Base-by-base conservation (phyloP, 148 eudicot species). In the Silene conica region DNA sequence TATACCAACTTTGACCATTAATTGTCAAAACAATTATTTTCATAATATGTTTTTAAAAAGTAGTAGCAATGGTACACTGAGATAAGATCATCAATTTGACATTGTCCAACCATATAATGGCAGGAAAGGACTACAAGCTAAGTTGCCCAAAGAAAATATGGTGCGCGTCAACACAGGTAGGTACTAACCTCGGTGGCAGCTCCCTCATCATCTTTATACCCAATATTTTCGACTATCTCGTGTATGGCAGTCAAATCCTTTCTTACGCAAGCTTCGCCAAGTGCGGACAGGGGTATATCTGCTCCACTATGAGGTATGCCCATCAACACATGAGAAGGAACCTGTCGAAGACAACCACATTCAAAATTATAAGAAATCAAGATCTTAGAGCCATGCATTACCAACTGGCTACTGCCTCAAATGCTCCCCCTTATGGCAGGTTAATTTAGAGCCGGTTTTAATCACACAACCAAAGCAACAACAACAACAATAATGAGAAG, bases 151-250 rank as follows among this genome's bases (percentile, higher is more conserved):
- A 23, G 14, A 72, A 72, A 46, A 23, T 46, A 71, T 20, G 15
- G 63, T 26, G n/a, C 16, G 46, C 4, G 22, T 23, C 64, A 52
- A 46, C 22, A 70, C 54, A 69, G 50, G 31, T 34, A 26, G 72
- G 66, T 70, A 80, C 85, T 80, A 81, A 95, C 98, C 98, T 95
- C 97, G 73, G 98, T 88, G 61, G 93, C 96, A 78, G 97, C 90
- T 76, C 97, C 98, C 80, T 94, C 98, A 6, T 94, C 98, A 77
- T 94, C 97, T 84, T 89, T 94, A 78, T 94, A 94, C 54, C 93
- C 96, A 78, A 89, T 77, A 57, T 74, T 83, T 80, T 91, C 92
- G 50, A 94, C 21, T 77, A 94, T 77, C 83, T 92, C 97, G 50
- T 91, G 97, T 65, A 89, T 94, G 78, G 90, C 92, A 58, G 97